Percentiles rank a stretch among this genome's conserved stretches.
Evolutionary conservation across 257 asterid species (phyloP).

Genomic region (Linaria vulgaris): DNA sequence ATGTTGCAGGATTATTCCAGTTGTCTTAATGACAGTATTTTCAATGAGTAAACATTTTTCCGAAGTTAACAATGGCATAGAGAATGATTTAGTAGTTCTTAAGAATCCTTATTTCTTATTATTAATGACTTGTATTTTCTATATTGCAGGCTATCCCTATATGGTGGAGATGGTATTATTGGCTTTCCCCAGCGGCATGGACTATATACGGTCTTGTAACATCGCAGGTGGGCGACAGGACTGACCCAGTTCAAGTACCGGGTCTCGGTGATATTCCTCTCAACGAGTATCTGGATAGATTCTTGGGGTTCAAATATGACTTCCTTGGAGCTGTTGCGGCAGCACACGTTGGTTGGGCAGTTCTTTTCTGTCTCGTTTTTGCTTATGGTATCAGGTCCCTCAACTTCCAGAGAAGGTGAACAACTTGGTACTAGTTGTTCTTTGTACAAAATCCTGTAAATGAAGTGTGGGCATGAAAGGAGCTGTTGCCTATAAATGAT

Average conservation of each 20-base stretch:
- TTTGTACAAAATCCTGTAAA: neutral
- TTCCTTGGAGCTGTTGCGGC: conserved; percentile 69
- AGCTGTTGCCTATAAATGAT: neutral
- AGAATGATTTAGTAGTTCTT: too few relatives aligned
- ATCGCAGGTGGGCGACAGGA: conserved; percentile 65
- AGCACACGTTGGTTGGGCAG: conserved; percentile 66
- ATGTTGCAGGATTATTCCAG: too few relatives aligned
- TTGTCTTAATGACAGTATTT: too few relatives aligned
- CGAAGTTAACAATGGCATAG: too few relatives aligned
- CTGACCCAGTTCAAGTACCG: conserved; percentile 37
- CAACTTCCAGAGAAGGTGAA: conserved; percentile 74
- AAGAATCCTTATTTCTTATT: neutral
- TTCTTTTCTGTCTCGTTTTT: conserved; percentile 61
- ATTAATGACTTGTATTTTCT: neutral
- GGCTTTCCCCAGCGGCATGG: conserved; percentile 88
- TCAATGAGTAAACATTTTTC: too few relatives aligned
- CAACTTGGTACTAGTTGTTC: conserved; percentile 13
- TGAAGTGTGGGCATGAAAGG: neutral
- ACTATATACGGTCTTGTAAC: conserved; percentile 80
- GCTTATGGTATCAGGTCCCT: conserved; percentile 70
- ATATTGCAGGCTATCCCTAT: conserved; percentile 63
- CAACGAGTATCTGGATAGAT: conserved; percentile 42
- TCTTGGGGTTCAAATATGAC: conserved; percentile 56
- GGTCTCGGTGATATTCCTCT: conserved; percentile 37
- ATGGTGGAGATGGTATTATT: conserved; percentile 97